Base-by-base conservation (phyloP, 192 early-diverging fungal genomes). In the Backusella tuberculispora region DNA sequence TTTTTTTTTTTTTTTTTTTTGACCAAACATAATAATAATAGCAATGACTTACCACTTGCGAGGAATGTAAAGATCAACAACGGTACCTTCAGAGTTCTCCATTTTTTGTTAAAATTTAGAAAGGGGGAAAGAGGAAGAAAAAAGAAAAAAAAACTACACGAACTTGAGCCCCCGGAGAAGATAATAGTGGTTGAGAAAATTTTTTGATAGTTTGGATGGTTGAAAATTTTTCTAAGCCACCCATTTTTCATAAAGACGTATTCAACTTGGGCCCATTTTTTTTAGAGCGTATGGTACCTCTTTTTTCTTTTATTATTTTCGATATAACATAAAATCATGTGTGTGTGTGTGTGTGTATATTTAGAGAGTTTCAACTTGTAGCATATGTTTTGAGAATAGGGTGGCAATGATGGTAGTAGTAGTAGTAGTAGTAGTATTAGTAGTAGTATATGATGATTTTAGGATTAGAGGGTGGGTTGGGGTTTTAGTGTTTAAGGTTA, bases 1-100 rank as follows among this genome's bases (percentile, higher is more conserved):
- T n/a, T n/a, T n/a, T n/a, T 63, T 63, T 26, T 63, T 2, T 63
- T 29, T 63, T 63, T 29, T 26, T 29, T 63, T 63, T 13, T 6
- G 19, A 19, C 6, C 19, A 19, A 6, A n/a, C 37, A 4, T 66
- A 13, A 26, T 38, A 40, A 15, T 14, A 5, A 21, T 21, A 43
- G 29, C 66, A 15, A 66, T 76, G 75, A 85, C 85, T 83, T 84
- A 94, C 92, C 96, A 97, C 91, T 97, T 97, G 84, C 96, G 87
- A 72, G 96, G 96, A 74, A 95, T 90, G 92, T 97, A 97, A 77
- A 96, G 90, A 85, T 97, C 96, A 82, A 97, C 75, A 65, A 81
- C 48, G 63, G 46, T 46, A 73, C 84, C 84, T 83, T 85, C 80
- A 70, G 82, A 78, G 82, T 85, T 85, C 66, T 85, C 77, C 84